Percentiles rank a stretch among this genome's conserved stretches.
phyloP scores from a whole-genome alignment of 164 flowering plant species.

The Malania oleifera region DNA sequence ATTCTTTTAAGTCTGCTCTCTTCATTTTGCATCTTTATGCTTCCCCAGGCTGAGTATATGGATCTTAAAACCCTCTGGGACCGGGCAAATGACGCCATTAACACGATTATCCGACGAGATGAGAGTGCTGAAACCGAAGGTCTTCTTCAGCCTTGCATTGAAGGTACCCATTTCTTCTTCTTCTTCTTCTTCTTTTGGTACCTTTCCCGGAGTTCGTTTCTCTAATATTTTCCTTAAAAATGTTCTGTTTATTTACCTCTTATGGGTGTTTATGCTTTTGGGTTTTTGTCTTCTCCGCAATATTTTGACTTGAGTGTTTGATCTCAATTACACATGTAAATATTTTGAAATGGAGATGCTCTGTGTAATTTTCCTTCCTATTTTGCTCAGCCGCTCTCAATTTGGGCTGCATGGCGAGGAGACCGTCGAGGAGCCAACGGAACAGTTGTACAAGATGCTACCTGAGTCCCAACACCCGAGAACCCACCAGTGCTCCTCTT shows the following conservation, averaged over 20 bases:
- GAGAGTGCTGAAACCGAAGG: neutral
- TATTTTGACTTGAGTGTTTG: neutral
- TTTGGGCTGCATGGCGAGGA: slow-evolving; percentile 39
- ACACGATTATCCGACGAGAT: slow-evolving; percentile 1
- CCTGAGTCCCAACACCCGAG: slow-evolving; percentile 18
- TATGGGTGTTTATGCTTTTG: neutral
- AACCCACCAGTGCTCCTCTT: slow-evolving; percentile 2
- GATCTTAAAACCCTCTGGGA: neutral
- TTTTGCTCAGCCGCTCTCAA: slow-evolving; percentile 34
- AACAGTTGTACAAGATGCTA: slow-evolving; percentile 23
- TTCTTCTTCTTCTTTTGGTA: too few relatives aligned
- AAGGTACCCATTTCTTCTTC: slow-evolving; percentile 4
- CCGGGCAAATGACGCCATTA: neutral
- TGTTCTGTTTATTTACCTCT: too few relatives aligned
- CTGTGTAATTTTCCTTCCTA: neutral
- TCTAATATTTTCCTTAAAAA: too few relatives aligned
- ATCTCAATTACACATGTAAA: neutral
- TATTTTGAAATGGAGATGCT: neutral
- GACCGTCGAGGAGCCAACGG: slow-evolving; percentile 38
- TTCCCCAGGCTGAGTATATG: neutral
- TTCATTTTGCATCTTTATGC: neutral
- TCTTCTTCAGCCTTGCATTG: slow-evolving; percentile 2
- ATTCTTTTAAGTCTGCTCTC: too few relatives aligned
- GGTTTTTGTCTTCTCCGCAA: neutral
- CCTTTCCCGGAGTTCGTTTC: too few relatives aligned